These are phyloP conservation scores for Mortierella sp. DNA, from an alignment of 371 early-diverging fungal species.

Conservation along the genomic window DNA sequence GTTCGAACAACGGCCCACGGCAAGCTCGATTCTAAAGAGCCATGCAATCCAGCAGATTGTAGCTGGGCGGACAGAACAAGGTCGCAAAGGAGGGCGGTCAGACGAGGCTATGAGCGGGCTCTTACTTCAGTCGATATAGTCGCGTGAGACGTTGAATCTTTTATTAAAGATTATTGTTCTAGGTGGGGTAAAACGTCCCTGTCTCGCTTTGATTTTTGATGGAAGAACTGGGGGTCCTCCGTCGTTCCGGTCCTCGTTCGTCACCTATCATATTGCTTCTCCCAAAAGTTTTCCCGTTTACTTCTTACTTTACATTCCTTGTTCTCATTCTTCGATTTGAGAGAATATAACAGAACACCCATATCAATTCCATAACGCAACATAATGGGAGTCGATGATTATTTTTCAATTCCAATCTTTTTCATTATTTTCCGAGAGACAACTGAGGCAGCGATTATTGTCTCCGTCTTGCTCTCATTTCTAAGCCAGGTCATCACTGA, in stretches of 20 bases:
- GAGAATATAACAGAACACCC: too few relatives aligned
- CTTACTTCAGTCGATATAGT: conserved; percentile 37
- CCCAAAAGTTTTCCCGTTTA: neutral
- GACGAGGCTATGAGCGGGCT: conserved; percentile 50
- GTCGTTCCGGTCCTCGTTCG: too few relatives aligned
- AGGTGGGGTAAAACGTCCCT: neutral
- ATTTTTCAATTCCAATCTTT: conserved; percentile 82
- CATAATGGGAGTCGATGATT: conserved; percentile 23
- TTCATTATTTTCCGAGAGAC: conserved; percentile 89
- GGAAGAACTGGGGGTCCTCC: too few relatives aligned
- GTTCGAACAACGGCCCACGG: conserved; percentile 68
- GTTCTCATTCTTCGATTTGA: neutral
- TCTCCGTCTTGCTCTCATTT: conserved; percentile 84
- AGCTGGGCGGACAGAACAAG: conserved; percentile 10
- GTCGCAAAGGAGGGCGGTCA: conserved; percentile 7
- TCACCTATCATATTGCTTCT: too few relatives aligned
- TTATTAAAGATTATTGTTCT: neutral
- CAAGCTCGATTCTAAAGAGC: conserved; percentile 56
- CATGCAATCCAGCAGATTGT: conserved; percentile 23
- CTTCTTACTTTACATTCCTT: neutral
- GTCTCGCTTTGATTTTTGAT: neutral
- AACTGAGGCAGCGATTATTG: conserved; percentile 85
- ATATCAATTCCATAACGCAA: neutral
- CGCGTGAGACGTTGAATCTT: neutral
- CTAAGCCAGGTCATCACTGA: conserved; percentile 60